Evolutionary conservation across 2,329 filamentous ascomycete species (phyloP).

Genomic region (Lasiodiplodia sp.): DNA sequence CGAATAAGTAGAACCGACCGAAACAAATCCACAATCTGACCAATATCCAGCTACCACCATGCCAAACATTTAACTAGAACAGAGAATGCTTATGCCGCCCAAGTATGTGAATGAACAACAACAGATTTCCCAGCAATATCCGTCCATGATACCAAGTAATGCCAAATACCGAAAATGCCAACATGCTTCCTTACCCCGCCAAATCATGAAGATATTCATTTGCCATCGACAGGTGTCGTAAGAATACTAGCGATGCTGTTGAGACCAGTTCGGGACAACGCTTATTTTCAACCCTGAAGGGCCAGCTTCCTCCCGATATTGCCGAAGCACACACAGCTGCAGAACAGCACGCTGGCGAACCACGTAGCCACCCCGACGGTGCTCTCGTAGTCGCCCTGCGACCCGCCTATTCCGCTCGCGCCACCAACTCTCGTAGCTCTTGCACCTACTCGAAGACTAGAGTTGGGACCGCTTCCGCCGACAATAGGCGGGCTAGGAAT

Average conservation of each 20-base stretch:
- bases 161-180: not conserved
- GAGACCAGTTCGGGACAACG: not conserved
- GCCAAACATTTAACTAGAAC: not conserved
- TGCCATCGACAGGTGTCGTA: not conserved
- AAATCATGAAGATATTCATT: not conserved
- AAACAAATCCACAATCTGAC: not conserved
- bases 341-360: conserved; percentile 93
- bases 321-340: conserved; percentile 93
- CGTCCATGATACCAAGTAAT: not conserved
- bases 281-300: conserved; percentile 8
- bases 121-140: not conserved
- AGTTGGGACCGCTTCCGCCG: conserved; percentile 26
- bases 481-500: conserved; percentile 56
- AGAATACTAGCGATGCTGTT: not conserved
- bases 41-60: not conserved
- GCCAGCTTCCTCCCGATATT: conserved; percentile 87
- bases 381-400: conserved; percentile 31
- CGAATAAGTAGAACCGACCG: not conserved
- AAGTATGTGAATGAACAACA: not conserved
- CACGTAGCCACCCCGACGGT: conserved; percentile 72
- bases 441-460: conserved; percentile 17
- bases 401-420: conserved; percentile 18
- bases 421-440: conserved; percentile 28
- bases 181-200: not conserved
- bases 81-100: not conserved